Evolutionary conservation across 2,329 filamentous ascomycete genomes (phyloP).

Genomic region (Trichoderma guizhouense): DNA sequence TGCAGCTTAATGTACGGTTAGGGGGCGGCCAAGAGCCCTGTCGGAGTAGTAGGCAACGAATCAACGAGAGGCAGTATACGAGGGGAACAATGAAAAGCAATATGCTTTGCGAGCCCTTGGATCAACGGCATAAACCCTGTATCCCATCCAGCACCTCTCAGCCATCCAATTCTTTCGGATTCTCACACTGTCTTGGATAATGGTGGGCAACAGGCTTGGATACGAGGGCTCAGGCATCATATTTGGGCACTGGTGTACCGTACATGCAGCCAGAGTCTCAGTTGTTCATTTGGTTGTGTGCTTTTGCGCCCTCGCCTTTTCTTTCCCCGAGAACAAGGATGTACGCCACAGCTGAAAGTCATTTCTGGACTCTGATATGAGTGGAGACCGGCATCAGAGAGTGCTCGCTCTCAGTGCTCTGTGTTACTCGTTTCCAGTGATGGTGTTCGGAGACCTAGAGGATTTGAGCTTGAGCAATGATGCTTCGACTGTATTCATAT

Average conservation of each 20-base stretch:
- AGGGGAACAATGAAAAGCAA: not conserved
- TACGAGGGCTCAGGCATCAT: not conserved
- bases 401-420: not conserved
- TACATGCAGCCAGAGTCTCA: not conserved
- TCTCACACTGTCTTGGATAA: not conserved
- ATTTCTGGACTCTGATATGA: not conserved
- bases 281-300: not conserved
- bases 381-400: not conserved
- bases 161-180: not conserved
- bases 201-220: not conserved
- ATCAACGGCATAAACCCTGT: not conserved
- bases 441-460: not conserved
- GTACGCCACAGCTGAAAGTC: slow-evolving; percentile 5
- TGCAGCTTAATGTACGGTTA: not conserved
- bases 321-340: not conserved
- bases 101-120: not conserved
- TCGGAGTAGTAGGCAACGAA: not conserved
- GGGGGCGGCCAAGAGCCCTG: not conserved
- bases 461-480: too few species aligned
- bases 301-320: not conserved
- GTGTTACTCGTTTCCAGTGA: not conserved
- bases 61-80: not conserved
- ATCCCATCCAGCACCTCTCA: not conserved
- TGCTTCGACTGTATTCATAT: not conserved
- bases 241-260: not conserved